Base-by-base conservation (phyloP, 2,329 filamentous ascomycete genomes). In the Penicillium sp. region DNA sequence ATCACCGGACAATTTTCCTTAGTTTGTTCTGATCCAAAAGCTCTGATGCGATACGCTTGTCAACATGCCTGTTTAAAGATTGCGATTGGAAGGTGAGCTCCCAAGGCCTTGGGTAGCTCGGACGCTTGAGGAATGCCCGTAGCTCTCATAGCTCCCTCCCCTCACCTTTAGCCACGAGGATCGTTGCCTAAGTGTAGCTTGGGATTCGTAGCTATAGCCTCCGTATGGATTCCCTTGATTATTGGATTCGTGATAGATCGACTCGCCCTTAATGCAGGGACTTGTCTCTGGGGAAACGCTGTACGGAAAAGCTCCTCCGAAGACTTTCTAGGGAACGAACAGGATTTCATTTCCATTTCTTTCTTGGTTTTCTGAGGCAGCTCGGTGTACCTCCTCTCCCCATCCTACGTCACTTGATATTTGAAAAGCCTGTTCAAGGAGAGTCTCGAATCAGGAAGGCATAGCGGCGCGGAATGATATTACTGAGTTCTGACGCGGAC, bases 261-360 rank as follows among this genome's bases (percentile, higher is more conserved):
- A 46, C 50, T 57, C 6, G 8, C 25, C 40, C 19, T 45, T 29
- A 23, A 31, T 17, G 35, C 29, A 54, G 50, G 43, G 21, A 48
- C 17, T 41, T 54, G 50, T 57, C 55, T 54, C 55, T 57, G 29
- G 27, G 55, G 55, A 57, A 57, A 57, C 55, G 50, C 50, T 42
- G 45, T 56, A 47, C 21, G 38, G 25, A 23, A 47, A 31, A 35
- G 10, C 23, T 17, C 21, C 13, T 42, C 48, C 15, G 17, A 4
- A 21, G 23, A 27, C 5, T 13, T 46, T 23, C 6, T 25, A 23
- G 19, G n/a, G 19, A 35, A 29, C 33, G 6, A 29, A 13, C 33
- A 2, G 13, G 19, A n/a, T 40, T 41, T 9, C 12, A 6, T 17
- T 41, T 38, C 19, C 33, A 19, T 31, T 37, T 10, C 33, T 21